phyloP scores from a whole-genome alignment of 176 grass and related monocot species.

The Elymus sibiricus region DNA sequence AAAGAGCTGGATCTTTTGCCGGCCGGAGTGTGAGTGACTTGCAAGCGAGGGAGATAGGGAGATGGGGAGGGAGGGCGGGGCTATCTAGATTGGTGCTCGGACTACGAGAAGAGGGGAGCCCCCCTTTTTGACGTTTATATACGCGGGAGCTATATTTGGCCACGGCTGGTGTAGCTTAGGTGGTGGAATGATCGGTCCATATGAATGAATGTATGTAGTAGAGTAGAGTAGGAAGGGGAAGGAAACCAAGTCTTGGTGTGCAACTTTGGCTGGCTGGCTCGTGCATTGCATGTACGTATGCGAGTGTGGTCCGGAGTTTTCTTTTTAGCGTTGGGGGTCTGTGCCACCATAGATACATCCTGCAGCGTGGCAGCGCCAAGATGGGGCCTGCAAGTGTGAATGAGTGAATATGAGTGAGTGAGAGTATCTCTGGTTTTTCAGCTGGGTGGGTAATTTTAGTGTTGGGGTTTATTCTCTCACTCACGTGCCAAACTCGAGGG shows the following conservation, averaged over 20 bases:
- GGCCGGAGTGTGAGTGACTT: conserved; percentile 14
- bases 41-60: conserved; percentile 29
- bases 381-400: neutral
- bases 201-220: neutral
- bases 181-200: conserved; percentile 1
- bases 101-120: neutral
- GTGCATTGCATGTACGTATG: conserved; percentile 14
- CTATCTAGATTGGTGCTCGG: conserved; percentile 22
- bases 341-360: conserved; percentile 43
- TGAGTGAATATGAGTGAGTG: neutral
- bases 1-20: neutral
- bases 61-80: neutral
- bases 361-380: conserved; percentile 9
- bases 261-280: neutral
- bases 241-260: conserved; percentile 34
- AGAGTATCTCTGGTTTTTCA: too few species aligned
- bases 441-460: neutral
- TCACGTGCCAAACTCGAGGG: conserved; percentile 25
- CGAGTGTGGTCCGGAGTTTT: conserved; percentile 38
- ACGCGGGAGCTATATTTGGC: conserved; percentile 25
- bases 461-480: neutral
- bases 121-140: conserved; percentile 33
- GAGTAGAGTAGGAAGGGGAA: neutral
- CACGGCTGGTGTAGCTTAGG: neutral
- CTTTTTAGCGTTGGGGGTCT: conserved; percentile 20